Percentiles rank a stretch among this genome's conserved stretches.
phyloP scores from a whole-genome alignment of 176 grass and related monocot genomes.

The Ensete glaucum region DNA sequence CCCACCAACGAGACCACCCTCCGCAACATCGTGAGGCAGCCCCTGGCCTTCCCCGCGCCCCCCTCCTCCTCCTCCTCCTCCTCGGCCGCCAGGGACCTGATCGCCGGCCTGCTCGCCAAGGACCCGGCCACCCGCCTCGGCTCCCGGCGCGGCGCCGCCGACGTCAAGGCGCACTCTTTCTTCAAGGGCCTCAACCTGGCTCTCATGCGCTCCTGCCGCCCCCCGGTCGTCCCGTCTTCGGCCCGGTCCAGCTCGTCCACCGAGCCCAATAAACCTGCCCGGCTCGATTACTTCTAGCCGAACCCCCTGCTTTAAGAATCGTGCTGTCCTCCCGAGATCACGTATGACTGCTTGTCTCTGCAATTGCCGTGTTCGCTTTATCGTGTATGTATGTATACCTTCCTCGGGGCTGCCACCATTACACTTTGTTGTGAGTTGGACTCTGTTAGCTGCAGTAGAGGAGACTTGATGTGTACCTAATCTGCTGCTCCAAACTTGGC shows the following conservation, averaged over 20 bases:
- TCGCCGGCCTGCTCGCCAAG: constrained; percentile 61
- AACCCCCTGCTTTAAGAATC: neutral
- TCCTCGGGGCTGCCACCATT: too few relatives aligned
- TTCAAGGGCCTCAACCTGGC: constrained; percentile 83
- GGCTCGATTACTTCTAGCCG: constrained; percentile 15
- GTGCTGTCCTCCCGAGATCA: too few relatives aligned
- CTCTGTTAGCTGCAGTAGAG: too few relatives aligned
- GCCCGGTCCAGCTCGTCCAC: constrained; percentile 2
- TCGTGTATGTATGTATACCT: too few relatives aligned
- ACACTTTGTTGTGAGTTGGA: too few relatives aligned
- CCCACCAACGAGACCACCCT: constrained; percentile 56
- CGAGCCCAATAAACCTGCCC: constrained; percentile 15
- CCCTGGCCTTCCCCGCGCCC: constrained; percentile 34
- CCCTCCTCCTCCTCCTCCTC: neutral
- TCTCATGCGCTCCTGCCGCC: constrained; percentile 54
- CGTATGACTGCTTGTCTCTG: too few relatives aligned
- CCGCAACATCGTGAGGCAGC: constrained; percentile 61
- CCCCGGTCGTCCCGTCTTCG: constrained; percentile 54
- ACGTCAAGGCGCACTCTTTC: constrained; percentile 76
- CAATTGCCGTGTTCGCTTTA: too few relatives aligned
- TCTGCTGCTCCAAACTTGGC: too few relatives aligned
- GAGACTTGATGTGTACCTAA: too few relatives aligned
- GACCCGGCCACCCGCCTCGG: constrained; percentile 55
- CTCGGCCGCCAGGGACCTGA: constrained; percentile 50
- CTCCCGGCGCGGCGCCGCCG: constrained; percentile 52